A percentile compares a stretch with the other conserved stretches of the same genome.
phyloP scores from a whole-genome alignment of 768 basidiomycete species.

The Tulasnella sp. region DNA sequence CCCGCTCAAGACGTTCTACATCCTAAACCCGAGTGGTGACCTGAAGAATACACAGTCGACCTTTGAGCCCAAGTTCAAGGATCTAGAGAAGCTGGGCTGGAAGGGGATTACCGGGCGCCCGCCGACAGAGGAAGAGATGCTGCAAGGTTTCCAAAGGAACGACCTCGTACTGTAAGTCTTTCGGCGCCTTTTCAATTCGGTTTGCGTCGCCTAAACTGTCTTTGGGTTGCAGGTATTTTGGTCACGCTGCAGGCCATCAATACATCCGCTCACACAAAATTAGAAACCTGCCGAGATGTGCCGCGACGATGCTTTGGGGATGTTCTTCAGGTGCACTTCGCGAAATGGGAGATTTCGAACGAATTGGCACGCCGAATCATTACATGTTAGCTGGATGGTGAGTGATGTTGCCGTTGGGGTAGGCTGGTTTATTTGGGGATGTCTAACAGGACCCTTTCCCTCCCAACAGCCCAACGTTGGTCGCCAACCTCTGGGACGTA shows the following conservation, averaged over 20 bases:
- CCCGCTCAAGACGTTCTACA: slow-evolving; percentile 70
- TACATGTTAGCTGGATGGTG: slow-evolving; percentile 99
- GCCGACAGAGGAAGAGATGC: slow-evolving; percentile 83
- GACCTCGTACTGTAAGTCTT: slow-evolving; percentile 87
- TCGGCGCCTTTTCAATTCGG: not conserved
- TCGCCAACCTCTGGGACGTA: slow-evolving; percentile 98
- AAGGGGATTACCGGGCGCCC: slow-evolving; percentile 72
- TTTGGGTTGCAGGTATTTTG: slow-evolving; percentile 74
- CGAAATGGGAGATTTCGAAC: slow-evolving; percentile 94
- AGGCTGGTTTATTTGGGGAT: slow-evolving; percentile 13
- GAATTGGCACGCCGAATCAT: slow-evolving; percentile 87
- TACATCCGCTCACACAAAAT: slow-evolving; percentile 89
- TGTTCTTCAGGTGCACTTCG: slow-evolving; percentile 90
- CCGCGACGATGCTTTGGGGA: slow-evolving; percentile 79
- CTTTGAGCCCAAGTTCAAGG: slow-evolving; percentile 76
- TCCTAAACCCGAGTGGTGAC: slow-evolving; percentile 93
- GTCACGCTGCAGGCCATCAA: slow-evolving; percentile 95
- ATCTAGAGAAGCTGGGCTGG: slow-evolving; percentile 80
- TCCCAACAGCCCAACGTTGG: slow-evolving; percentile 73
- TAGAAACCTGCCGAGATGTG: slow-evolving; percentile 78
- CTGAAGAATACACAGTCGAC: slow-evolving; percentile 78
- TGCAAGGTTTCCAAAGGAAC: slow-evolving; percentile 66
- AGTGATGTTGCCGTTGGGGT: slow-evolving; percentile 44
- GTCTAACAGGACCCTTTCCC: not conserved
- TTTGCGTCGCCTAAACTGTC: not conserved